Conservation (phyloP, 139 green algal genomes). For the Chlamydomonas schloesseri region DNA sequence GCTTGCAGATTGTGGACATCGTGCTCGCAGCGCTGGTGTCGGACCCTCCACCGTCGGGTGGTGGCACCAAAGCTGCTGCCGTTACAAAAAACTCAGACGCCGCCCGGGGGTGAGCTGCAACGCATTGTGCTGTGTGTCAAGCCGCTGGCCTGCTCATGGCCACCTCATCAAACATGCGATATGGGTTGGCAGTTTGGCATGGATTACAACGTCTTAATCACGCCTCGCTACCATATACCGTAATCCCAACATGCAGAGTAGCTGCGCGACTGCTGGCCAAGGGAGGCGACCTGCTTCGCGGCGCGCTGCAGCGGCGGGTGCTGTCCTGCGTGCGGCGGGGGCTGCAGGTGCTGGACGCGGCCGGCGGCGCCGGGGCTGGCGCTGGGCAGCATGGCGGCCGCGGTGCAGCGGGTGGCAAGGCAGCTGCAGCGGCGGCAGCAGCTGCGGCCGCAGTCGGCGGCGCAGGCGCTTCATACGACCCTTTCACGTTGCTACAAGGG, state of each 20-base stretch:
- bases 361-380: neutral
- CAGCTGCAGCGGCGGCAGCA: neutral
- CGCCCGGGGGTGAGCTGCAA: neutral
- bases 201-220: too few relatives aligned
- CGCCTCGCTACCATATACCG: too few relatives aligned
- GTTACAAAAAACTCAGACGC: too few relatives aligned
- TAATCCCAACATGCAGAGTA: too few relatives aligned
- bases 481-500: slow-evolving; percentile 14
- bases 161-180: too few relatives aligned
- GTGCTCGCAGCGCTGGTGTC: slow-evolving; percentile 71
- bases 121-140: too few relatives aligned
- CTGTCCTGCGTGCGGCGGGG: slow-evolving; percentile 73
- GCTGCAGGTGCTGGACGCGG: slow-evolving; percentile 54
- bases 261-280: slow-evolving; percentile 19
- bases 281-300: slow-evolving; percentile 39
- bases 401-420: neutral
- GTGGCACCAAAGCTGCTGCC: neutral
- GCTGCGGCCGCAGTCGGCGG: neutral
- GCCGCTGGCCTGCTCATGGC: too few relatives aligned
- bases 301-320: slow-evolving; percentile 75
- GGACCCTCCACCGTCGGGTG: neutral
- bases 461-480: neutral
- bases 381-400: neutral
- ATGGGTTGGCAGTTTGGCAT: too few relatives aligned
- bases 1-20: slow-evolving; percentile 49